Base-by-base conservation (phyloP, 441 rosid species). In the Kokia cookei region DNA sequence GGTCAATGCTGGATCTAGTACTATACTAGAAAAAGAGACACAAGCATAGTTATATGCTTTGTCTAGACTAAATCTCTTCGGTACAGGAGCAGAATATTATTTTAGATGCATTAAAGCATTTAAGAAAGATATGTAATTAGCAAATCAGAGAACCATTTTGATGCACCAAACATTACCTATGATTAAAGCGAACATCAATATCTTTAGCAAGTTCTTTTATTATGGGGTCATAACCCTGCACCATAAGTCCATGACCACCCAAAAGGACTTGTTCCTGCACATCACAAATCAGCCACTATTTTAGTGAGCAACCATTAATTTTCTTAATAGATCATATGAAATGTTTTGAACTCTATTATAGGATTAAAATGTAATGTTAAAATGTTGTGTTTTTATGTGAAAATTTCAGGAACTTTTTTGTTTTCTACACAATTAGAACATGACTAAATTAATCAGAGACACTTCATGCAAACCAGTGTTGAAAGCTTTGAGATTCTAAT, bases 161-260 rank as follows among this genome's bases (percentile, higher is more conserved):
- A 24, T 45, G 69, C 60, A 65, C 53, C 48, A 19, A 60, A 73
- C 17, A 63, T 75, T 79, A 92, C 96, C 91, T 87, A 69, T 93
- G 94, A 82, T 77, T 88, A 78, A 91, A 78, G 68, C 87, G 87
- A 53, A 89, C 77, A 66, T 89, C 94, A 50, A 93, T 81, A 82
- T 87, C 93, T 80, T 86, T 84, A 63, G 96, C 89, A 62, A 93
- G 93, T 65, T 94, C 86, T 83, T 84, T 88, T 80, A 93, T 91
- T 63, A 93, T 81, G 64, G 98, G 94, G 75, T 83, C 89, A 76
- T 93, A 93, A 61, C 98, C 98, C 75, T 91, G 89, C 69, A 93
- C 91, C 98, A 93, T 93, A 71, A 93, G 90, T 72, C 98, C 98
- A 82, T 89, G 98, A 50, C 98, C 98, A 76, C 98, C 98, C 50